Evolutionary conservation across 192 early-diverging fungal species (phyloP), one percentile per base, ranked within the genome.

Genomic region (Phycomyces blakesleeanus): DNA sequence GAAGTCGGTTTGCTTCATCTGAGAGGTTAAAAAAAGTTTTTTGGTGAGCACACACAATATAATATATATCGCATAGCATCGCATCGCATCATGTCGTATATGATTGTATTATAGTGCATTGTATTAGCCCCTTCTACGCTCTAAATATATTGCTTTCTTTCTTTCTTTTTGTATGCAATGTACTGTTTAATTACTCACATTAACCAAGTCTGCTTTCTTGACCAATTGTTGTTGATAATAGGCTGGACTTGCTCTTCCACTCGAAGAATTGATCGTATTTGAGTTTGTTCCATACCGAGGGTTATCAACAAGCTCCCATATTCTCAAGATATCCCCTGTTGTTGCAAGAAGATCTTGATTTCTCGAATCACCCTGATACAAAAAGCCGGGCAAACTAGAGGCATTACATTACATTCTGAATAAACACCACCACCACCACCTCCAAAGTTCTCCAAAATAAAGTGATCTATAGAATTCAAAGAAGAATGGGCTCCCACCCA

Each of bases 221-320:
- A 71, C 59, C 18, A 85, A 55, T 44, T 78, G 73, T 54, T 68
- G 76, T 54, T 51, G 26, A 16, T 29, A 59, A 12, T 58, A 67
- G 37, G 11, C 18, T n/a, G 61, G 42, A 41, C 53, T 44, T 54
- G 74, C 54, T 25, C 76, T 27, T 29, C 75, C 73, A 61, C 80
- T 85, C 7, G 74, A 76, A 24, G 16, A 39, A 22, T 55, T 60
- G 21, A 65, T 57, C 15, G 54, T 57, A 25, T 54, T 63, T 10
- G 18, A 26, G 61, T 68, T 75, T 6, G 39, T 51, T 0, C 61
- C 64, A 20, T 82, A 74, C 1, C 57, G 63, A 55, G 9, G 81
- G 66, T 41, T 79, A 53, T 92, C 89, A 56, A 79, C 71, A 12
- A 91, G 75, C 53, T 95, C 92, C 93, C 94, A 97, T n/a, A 99